A percentile compares a stretch with the other conserved stretches of the same genome.
These are phyloP conservation scores for Gynandropsis gynandra DNA, from an alignment of 345 rosid species.

Conservation along the genomic window DNA sequence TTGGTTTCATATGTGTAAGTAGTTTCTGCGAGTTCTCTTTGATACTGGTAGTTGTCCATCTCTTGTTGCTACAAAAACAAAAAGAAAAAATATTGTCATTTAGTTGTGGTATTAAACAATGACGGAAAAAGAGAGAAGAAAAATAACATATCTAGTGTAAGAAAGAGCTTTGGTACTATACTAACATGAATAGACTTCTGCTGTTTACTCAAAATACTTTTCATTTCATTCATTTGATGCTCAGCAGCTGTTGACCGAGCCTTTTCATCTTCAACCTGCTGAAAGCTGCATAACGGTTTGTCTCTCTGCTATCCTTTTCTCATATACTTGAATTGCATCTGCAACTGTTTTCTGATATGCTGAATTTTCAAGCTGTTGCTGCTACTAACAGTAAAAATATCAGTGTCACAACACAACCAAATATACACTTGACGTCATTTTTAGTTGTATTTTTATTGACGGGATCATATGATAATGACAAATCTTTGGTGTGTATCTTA, in stretches of 20 bases:
- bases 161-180: constrained; percentile 2
- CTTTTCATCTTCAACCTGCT: constrained; percentile 50
- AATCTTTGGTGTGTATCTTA: no score
- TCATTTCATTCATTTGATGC: constrained; percentile 41
- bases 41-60: constrained; percentile 44
- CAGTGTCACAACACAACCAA: constrained; percentile 21
- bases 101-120: constrained; percentile 3
- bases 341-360: constrained; percentile 58
- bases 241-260: constrained; percentile 32
- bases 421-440: constrained; percentile 7
- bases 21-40: constrained; percentile 64
- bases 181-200: constrained; percentile 57
- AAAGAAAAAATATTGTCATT: constrained; percentile 17
- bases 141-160: constrained; percentile 1
- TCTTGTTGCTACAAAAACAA: constrained; percentile 47
- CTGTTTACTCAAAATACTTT: constrained; percentile 44
- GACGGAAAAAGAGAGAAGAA: constrained; percentile 1
- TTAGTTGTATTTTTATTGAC: constrained; percentile 2
- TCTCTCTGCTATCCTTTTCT: constrained; percentile 64
- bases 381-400: constrained; percentile 44
- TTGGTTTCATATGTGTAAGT: constrained; percentile 60
- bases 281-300: no score
- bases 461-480: constrained; percentile 2
- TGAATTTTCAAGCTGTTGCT: constrained; percentile 58
- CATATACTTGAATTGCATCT: constrained; percentile 70